Evolutionary conservation across 2,329 filamentous ascomycete genomes (phyloP), one percentile per base, ranked within the genome.

Genomic region (Parasarocladium wereldwijsianum): DNA sequence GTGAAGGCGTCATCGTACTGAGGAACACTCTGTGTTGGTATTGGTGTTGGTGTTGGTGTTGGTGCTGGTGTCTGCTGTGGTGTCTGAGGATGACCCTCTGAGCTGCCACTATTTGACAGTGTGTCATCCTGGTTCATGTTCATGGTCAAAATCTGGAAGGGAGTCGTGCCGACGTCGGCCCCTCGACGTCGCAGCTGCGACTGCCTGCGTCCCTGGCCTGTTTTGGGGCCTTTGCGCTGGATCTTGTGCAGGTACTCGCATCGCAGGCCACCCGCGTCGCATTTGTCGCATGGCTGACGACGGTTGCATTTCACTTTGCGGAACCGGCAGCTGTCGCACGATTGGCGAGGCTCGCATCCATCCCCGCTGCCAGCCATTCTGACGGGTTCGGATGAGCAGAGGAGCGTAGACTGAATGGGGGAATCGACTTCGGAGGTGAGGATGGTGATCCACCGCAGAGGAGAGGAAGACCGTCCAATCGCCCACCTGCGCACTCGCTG

Each of bases 191-290:
- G 38, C 17, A 50, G 40, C 26, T 50, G 44, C 2, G 42, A 34
- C 28, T 46, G 37, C 11, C 47, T 34, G 3, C 44, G 40, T 3
- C 47, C 47, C 16, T 42, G 38, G n/a, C 47, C 47, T 17, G 39
- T 35, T 26, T 43, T 40, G 5, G 45, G 43, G 1, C 47, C 47
- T 11, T 45, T 47, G 18, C 46, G 40, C 9, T 44, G 43, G 13
- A 48, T 41, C 14, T 36, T 43, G 33, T 50, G 45, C n/a, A 41
- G 38, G 31, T 50, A 50, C 17, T 43, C 41, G 23, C 47, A 50
- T 16, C 33, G 40, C 27, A 49, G 37, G n/a, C 40, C 35, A 4
- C 39, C 39, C 17, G 37, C 30, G 29, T 40, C 33, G 38, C 47
- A 50, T 26, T 43, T 47, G 32, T 36, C 26, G 26, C 33, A 35